A percentile compares a stretch with the other conserved stretches of the same genome.
Evolutionary conservation across 176 grass and related monocot species (phyloP).

Genomic region (Themeda triandra): DNA sequence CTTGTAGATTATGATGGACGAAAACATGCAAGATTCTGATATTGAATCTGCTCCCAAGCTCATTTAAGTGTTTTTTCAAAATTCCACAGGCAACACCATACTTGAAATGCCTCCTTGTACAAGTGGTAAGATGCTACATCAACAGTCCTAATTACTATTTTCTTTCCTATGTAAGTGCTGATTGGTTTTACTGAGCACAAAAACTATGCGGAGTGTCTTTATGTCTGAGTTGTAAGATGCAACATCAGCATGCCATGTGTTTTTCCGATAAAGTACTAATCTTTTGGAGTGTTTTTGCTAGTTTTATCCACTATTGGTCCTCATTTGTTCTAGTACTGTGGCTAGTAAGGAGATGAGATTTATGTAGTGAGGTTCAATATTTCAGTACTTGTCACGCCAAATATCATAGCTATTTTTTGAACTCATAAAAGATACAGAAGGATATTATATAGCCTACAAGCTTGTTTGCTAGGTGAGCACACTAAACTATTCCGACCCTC

Average conservation of each 20-base stretch:
- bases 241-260: not conserved
- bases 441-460: too few relatives aligned
- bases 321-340: not conserved
- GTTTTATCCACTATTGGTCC: not conserved
- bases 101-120: slow-evolving; percentile 78
- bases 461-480: too few relatives aligned
- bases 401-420: too few relatives aligned
- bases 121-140: slow-evolving; percentile 60
- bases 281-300: not conserved
- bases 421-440: too few relatives aligned
- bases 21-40: slow-evolving; percentile 81
- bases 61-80: slow-evolving; percentile 87
- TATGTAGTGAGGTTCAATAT: not conserved
- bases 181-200: not conserved
- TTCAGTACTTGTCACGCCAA: not conserved
- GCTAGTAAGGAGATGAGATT: not conserved
- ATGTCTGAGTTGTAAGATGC: not conserved
- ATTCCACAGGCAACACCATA: slow-evolving; percentile 76
- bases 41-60: slow-evolving; percentile 88
- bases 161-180: not conserved
- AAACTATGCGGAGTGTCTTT: not conserved
- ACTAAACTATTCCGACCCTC: too few relatives aligned
- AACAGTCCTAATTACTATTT: not conserved
- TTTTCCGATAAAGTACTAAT: not conserved
- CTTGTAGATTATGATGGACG: slow-evolving; percentile 77